These are phyloP conservation scores for Kluyveromyces sp. DNA, from an alignment of 1,139 yeast species.

Conservation along the genomic window DNA sequence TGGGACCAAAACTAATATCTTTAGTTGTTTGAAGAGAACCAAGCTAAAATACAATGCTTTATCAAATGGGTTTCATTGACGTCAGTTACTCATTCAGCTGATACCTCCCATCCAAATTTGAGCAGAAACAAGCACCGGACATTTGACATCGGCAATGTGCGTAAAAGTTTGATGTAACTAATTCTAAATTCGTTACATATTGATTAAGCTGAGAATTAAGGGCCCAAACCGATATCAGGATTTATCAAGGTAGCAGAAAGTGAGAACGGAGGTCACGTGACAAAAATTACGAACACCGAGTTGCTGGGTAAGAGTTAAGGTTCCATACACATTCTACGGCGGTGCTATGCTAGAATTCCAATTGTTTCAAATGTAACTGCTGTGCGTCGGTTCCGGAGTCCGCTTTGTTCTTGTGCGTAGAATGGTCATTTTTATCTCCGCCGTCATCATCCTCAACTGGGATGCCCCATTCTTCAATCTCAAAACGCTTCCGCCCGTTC, in stretches of 20 bases:
- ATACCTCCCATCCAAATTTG: too few species aligned
- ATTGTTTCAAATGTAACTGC: slow-evolving; percentile 3
- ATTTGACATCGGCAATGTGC: too few species aligned
- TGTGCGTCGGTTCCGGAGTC: neutral
- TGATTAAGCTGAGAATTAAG: neutral
- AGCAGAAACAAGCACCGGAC: too few species aligned
- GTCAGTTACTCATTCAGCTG: too few species aligned
- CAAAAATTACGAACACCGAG: neutral
- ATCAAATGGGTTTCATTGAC: too few species aligned
- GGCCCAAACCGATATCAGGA: neutral
- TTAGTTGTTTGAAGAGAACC: too few species aligned
- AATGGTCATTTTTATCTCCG: slow-evolving; percentile 2
- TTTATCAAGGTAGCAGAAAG: neutral
- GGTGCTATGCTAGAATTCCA: too few species aligned
- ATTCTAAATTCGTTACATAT: neutral
- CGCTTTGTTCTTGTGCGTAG: neutral
- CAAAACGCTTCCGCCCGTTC: slow-evolving; percentile 76
- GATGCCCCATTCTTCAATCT: slow-evolving; percentile 87
- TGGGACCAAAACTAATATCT: too few species aligned
- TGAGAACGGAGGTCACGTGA: neutral
- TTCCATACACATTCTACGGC: too few species aligned
- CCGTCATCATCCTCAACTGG: slow-evolving; percentile 69
- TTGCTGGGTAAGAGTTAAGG: neutral
- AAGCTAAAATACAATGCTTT: too few species aligned
- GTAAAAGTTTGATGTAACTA: neutral